A percentile compares a stretch with the other conserved stretches of the same genome.
phyloP scores from a whole-genome alignment of 192 early-diverging fungal species.

The Mortierella hygrophila region DNA sequence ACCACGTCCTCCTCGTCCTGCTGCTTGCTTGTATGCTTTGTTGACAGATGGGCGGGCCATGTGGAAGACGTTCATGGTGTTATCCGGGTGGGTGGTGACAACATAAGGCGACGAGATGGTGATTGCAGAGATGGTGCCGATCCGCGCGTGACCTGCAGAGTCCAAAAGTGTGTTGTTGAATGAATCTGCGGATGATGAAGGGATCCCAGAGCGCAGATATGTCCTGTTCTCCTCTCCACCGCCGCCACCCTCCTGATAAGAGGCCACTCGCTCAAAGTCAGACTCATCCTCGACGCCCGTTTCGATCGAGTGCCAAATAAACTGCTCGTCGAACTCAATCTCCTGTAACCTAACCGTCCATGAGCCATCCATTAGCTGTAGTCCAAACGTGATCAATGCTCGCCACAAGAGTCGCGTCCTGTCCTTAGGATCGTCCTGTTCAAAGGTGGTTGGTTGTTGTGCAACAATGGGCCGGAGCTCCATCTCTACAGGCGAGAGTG shows the following conservation, averaged over 20 bases:
- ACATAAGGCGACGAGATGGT: constrained; percentile 46
- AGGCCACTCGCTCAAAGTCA: neutral
- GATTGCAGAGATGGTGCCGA: constrained; percentile 37
- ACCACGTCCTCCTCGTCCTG: neutral
- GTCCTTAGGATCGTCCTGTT: neutral
- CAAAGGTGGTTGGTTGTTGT: neutral
- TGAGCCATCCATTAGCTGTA: constrained; percentile 30
- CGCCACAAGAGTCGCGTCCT: constrained; percentile 16
- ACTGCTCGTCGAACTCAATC: constrained; percentile 37
- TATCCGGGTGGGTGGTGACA: constrained; percentile 45
- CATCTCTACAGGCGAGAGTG: constrained; percentile 22
- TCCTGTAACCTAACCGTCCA: constrained; percentile 50
- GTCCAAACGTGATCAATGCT: constrained; percentile 24
- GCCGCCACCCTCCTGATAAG: neutral
- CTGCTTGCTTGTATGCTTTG: neutral
- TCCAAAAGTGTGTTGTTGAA: neutral
- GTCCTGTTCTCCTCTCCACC: neutral
- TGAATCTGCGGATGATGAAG: neutral
- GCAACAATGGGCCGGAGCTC: neutral
- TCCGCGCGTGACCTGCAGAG: constrained; percentile 10
- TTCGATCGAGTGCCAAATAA: constrained; percentile 28
- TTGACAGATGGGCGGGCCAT: constrained; percentile 9
- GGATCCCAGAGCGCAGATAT: neutral
- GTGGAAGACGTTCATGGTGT: constrained; percentile 53
- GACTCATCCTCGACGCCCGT: constrained; percentile 16